Percentiles rank a stretch among this genome's conserved stretches.
Evolutionary conservation across 495 filamentous ascomycete species (phyloP).

Genomic region (Ascobolus immersus): DNA sequence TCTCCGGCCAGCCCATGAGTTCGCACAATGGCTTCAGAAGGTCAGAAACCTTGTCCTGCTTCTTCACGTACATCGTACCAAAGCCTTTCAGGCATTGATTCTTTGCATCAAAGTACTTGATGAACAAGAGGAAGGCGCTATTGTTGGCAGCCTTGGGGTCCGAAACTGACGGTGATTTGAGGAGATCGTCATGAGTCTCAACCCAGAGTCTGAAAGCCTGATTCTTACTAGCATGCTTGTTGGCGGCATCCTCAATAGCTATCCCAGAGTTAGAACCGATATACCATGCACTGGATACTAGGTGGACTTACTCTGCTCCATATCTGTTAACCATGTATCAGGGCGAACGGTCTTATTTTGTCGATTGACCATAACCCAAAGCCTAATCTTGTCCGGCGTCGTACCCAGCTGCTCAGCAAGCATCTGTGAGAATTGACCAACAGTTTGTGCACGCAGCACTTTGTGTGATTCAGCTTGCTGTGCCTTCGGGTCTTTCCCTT

Average conservation of each 20-base stretch:
- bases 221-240: conserved; percentile 40
- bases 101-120: conserved; percentile 72
- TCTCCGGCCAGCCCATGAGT: conserved; percentile 64
- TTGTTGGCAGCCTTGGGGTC: background rate
- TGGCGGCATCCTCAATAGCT: conserved; percentile 52
- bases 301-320: conserved; percentile 30
- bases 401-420: conserved; percentile 41
- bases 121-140: conserved; percentile 29
- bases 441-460: conserved; percentile 41
- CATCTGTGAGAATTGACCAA: conserved; percentile 41
- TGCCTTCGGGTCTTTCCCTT: conserved; percentile 29
- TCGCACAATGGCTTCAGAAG: conserved; percentile 54
- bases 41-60: conserved; percentile 65
- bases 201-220: conserved; percentile 63
- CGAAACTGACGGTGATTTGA: no score
- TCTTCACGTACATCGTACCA: conserved; percentile 62
- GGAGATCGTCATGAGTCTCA: conserved; percentile 41
- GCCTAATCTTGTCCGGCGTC: conserved; percentile 36
- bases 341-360: conserved; percentile 92
- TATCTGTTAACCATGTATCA: conserved; percentile 55
- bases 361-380: conserved; percentile 95
- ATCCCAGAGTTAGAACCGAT: conserved; percentile 3
- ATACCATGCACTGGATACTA: background rate
- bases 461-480: conserved; percentile 40
- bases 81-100: conserved; percentile 48